phyloP scores from a whole-genome alignment of 371 early-diverging fungal species.

The Ordospora pajunii region DNA sequence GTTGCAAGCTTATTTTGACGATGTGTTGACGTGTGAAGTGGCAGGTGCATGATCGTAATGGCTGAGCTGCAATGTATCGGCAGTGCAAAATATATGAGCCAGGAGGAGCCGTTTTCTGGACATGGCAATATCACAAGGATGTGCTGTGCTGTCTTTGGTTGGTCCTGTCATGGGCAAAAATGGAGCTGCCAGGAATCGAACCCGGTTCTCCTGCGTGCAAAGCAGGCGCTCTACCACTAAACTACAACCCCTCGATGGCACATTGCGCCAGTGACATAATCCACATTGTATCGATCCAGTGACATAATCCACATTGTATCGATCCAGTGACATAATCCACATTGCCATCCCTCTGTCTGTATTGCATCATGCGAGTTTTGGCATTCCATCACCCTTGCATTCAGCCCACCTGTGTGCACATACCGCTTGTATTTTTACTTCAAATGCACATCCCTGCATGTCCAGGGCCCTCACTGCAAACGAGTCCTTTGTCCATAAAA shows the following conservation, averaged over 20 bases:
- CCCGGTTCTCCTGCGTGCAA: conserved; percentile 43
- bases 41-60: too few relatives aligned
- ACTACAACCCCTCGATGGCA: conserved; percentile 26
- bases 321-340: too few relatives aligned
- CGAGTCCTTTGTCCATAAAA: background rate
- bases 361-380: too few relatives aligned
- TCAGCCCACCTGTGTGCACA: background rate
- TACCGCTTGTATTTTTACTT: background rate
- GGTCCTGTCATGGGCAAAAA: conserved; percentile 12
- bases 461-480: background rate
- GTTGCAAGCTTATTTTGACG: background rate
- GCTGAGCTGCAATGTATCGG: too few relatives aligned
- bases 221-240: conserved; percentile 40
- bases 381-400: background rate
- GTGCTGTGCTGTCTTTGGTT: too few relatives aligned
- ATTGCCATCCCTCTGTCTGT: too few relatives aligned
- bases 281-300: too few relatives aligned
- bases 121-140: too few relatives aligned
- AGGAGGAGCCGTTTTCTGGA: background rate
- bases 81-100: too few relatives aligned
- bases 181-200: conserved; percentile 46
- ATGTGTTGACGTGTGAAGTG: background rate
- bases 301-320: too few relatives aligned
- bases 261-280: too few relatives aligned
- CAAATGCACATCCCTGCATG: background rate